These are phyloP conservation scores for Russula sp. DNA, from an alignment of 768 basidiomycete genomes.

Conservation along the genomic window DNA sequence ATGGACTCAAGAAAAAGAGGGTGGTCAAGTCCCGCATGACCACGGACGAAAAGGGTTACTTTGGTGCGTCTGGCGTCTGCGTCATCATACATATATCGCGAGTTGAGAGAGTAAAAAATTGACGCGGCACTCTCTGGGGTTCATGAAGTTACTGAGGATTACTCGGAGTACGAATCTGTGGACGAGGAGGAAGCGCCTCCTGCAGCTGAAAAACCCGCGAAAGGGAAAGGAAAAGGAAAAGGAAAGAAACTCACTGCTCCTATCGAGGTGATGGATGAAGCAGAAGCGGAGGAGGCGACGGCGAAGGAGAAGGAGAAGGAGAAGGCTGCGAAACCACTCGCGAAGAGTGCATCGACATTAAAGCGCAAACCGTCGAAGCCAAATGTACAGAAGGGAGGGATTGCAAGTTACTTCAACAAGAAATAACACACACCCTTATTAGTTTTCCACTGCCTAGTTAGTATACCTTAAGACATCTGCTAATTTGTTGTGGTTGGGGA, in stretches of 20 bases:
- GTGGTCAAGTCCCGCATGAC: slow-evolving; percentile 56
- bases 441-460: neutral
- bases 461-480: neutral
- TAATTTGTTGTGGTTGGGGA: too few species aligned
- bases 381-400: slow-evolving; percentile 20
- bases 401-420: slow-evolving; percentile 24
- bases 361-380: slow-evolving; percentile 24
- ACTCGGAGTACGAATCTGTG: slow-evolving; percentile 78
- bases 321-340: slow-evolving; percentile 10
- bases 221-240: slow-evolving; percentile 28
- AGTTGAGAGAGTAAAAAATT: neutral
- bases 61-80: slow-evolving; percentile 46
- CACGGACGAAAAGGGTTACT: slow-evolving; percentile 68
- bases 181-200: slow-evolving; percentile 51
- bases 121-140: slow-evolving; percentile 10
- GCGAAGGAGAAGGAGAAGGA: neutral
- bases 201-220: slow-evolving; percentile 19
- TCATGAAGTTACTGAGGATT: slow-evolving; percentile 65
- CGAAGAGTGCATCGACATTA: slow-evolving; percentile 4
- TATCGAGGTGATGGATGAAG: slow-evolving; percentile 11
- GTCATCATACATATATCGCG: neutral
- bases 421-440: slow-evolving; percentile 3
- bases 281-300: neutral
- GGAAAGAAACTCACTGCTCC: slow-evolving; percentile 22
- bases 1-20: slow-evolving; percentile 72